A percentile compares a stretch with the other conserved stretches of the same genome.
Evolutionary conservation across 2,329 filamentous ascomycete species (phyloP).

Genomic region (Akanthomyces muscarius): DNA sequence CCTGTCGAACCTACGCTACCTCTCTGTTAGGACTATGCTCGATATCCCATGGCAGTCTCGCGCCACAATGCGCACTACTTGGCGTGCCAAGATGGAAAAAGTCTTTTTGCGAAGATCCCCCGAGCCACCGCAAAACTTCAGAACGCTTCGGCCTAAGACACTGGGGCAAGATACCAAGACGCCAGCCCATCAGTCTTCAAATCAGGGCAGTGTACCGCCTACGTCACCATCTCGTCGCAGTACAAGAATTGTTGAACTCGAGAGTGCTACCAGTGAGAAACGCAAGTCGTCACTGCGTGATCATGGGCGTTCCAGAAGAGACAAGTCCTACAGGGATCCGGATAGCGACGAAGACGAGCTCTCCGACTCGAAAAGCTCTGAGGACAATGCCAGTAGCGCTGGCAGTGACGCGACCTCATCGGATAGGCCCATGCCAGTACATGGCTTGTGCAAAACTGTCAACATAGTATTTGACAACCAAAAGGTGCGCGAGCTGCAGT

Average conservation of each 20-base stretch:
- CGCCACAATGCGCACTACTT: conserved; percentile 71
- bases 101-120: conserved; percentile 55
- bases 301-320: conserved; percentile 2
- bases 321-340: conserved; percentile 40
- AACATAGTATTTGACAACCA: conserved; percentile 73
- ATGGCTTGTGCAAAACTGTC: conserved; percentile 68
- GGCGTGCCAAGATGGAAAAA: conserved; percentile 65
- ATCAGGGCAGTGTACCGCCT: conserved; percentile 19
- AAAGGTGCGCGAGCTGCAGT: conserved; percentile 64
- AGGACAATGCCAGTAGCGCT: conserved; percentile 15
- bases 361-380: conserved; percentile 22
- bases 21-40: conserved; percentile 74
- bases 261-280: conserved; percentile 21
- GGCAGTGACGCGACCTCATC: conserved; percentile 13
- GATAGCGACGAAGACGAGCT: conserved; percentile 44
- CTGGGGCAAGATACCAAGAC: conserved; percentile 14
- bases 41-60: conserved; percentile 79
- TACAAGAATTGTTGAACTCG: conserved; percentile 31
- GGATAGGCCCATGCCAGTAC: conserved; percentile 34
- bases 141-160: conserved; percentile 23
- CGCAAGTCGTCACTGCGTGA: conserved; percentile 10
- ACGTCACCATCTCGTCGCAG: conserved; percentile 35
- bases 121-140: conserved; percentile 34
- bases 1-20: conserved; percentile 62
- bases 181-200: neutral